Conservation (phyloP, 306 rosid genomes). For the Leucaena leucocephala region DNA sequence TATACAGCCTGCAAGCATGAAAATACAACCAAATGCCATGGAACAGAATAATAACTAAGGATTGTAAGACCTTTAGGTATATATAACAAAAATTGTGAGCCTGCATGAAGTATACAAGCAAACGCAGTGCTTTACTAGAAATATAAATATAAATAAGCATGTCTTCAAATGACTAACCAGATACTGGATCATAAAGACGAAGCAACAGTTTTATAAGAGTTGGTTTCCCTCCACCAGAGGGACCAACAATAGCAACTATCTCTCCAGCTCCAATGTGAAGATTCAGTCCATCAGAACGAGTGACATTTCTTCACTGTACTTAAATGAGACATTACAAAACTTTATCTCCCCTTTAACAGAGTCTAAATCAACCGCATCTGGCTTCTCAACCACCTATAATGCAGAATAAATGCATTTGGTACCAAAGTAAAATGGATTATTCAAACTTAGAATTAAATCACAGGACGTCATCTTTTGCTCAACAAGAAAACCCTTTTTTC, state of each 20-base stretch:
- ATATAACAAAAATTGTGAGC: slow-evolving; percentile 8
- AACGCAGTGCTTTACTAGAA: background rate
- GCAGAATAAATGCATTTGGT: slow-evolving; percentile 31
- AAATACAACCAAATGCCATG: slow-evolving; percentile 27
- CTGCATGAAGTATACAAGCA: slow-evolving; percentile 11
- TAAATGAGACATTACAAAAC: slow-evolving; percentile 72
- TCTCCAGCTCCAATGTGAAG: slow-evolving; percentile 81
- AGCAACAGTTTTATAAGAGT: slow-evolving; percentile 79
- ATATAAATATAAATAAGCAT: slow-evolving; percentile 9
- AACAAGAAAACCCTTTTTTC: slow-evolving; percentile 1
- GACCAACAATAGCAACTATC: slow-evolving; percentile 87
- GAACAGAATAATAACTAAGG: background rate
- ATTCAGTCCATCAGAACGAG: slow-evolving; percentile 64
- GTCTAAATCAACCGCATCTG: slow-evolving; percentile 65
- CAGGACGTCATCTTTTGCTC: slow-evolving; percentile 17
- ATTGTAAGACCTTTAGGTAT: slow-evolving; percentile 17
- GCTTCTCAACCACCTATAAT: slow-evolving; percentile 67
- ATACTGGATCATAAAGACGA: slow-evolving; percentile 82
- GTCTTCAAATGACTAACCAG: slow-evolving; percentile 55
- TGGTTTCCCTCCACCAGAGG: slow-evolving; percentile 97
- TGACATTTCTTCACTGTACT: slow-evolving; percentile 59
- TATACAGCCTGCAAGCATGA: slow-evolving; percentile 58
- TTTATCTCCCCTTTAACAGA: slow-evolving; percentile 67
- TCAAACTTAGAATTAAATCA: slow-evolving; percentile 6
- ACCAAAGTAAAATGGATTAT: slow-evolving; percentile 25